Evolutionary conservation across 352 stramenopile genomes (phyloP).

Genomic region (Pythium volutum): DNA sequence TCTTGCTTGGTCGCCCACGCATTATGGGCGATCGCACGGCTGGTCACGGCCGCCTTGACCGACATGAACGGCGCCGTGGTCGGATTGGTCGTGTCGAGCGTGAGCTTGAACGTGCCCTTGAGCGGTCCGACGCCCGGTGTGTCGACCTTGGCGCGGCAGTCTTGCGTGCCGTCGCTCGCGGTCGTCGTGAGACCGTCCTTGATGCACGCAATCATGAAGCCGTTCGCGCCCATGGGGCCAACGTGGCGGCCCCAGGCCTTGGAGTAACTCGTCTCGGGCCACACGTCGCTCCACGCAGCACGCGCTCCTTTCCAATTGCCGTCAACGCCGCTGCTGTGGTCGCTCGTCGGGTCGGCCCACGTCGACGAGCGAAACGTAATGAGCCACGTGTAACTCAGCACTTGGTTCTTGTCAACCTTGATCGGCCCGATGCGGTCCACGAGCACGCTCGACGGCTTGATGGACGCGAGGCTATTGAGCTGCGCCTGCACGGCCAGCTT

Average conservation of each 20-base stretch:
- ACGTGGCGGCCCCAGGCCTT: constrained; percentile 97
- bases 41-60: constrained; percentile 56
- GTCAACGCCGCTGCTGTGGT: constrained; percentile 74
- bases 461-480: constrained; percentile 91
- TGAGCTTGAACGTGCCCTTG: constrained; percentile 89
- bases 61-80: constrained; percentile 65
- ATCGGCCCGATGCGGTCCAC: constrained; percentile 62
- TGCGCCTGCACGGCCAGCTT: constrained; percentile 81
- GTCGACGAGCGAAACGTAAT: constrained; percentile 93
- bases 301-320: constrained; percentile 91
- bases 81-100: constrained; percentile 78
- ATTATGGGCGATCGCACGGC: constrained; percentile 90
- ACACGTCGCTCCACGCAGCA: constrained; percentile 86
- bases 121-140: constrained; percentile 77
- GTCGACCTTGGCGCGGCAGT: constrained; percentile 31
- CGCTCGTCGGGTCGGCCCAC: constrained; percentile 91
- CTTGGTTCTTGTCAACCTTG: constrained; percentile 52
- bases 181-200: constrained; percentile 63
- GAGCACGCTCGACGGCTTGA: constrained; percentile 89
- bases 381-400: constrained; percentile 86
- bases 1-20: constrained; percentile 85
- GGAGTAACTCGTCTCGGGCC: constrained; percentile 90
- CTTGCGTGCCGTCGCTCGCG: constrained; percentile 51
- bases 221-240: constrained; percentile 67
- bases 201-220: constrained; percentile 48